Evolutionary conservation across 805 yeast species (phyloP).

Genomic region (Naumovozyma castellii): DNA sequence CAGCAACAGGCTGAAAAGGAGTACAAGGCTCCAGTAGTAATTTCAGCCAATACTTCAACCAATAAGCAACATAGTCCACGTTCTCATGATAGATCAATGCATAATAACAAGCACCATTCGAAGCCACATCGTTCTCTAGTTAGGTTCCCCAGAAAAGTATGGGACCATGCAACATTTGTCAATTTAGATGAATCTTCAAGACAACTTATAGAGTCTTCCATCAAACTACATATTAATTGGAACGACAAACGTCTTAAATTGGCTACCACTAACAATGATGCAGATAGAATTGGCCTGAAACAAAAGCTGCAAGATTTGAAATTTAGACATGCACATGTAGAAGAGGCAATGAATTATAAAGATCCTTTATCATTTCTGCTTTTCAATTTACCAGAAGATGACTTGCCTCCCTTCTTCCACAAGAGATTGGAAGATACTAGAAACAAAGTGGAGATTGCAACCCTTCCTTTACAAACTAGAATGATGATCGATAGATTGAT

Average conservation of each 20-base stretch:
- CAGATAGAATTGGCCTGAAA: conserved; percentile 15
- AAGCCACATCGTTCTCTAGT: conserved; percentile 11
- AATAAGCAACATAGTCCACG: conserved; percentile 5
- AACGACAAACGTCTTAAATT: conserved; percentile 10
- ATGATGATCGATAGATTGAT: conserved; percentile 47
- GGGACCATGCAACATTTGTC: conserved; percentile 63
- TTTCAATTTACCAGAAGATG: conserved; percentile 90
- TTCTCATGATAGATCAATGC: neutral
- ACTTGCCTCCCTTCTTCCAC: conserved; percentile 59
- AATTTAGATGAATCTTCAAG: conserved; percentile 60
- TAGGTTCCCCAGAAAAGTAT: conserved; percentile 41
- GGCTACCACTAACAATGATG: conserved; percentile 3
- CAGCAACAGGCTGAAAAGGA: conserved; percentile 43
- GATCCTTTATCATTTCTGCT: conserved; percentile 45
- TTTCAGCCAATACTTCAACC: conserved; percentile 20
- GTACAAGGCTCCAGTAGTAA: conserved; percentile 38
- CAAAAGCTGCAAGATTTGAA: conserved; percentile 41
- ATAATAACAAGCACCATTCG: neutral
- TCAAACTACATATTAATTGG: conserved; percentile 54
- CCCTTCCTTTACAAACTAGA: conserved; percentile 36
- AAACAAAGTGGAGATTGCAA: conserved; percentile 41
- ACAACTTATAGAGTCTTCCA: conserved; percentile 48
- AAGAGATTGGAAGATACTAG: conserved; percentile 50
- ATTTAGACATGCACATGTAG: conserved; percentile 58
- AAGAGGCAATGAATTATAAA: conserved; percentile 57